Percentiles rank a stretch among this genome's conserved stretches.
Conservation (phyloP, 495 filamentous ascomycete species). For the Rusavskia elegans region DNA sequence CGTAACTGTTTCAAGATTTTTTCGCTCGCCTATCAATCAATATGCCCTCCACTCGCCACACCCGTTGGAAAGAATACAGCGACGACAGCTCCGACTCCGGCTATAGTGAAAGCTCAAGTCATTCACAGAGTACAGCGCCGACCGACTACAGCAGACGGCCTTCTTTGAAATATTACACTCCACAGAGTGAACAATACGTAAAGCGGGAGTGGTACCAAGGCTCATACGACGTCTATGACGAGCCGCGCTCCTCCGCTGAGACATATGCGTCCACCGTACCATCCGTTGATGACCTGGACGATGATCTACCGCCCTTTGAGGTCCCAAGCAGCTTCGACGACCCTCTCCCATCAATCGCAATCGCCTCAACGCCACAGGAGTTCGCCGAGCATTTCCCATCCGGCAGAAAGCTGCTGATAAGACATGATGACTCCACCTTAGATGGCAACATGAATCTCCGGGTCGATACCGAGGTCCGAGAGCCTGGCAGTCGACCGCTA, state of each 20-base stretch:
- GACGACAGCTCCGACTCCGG: constrained; percentile 39
- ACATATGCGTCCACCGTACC: constrained; percentile 65
- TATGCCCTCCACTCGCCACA: constrained; percentile 6
- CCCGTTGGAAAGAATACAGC: constrained; percentile 1
- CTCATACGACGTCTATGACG: constrained; percentile 26
- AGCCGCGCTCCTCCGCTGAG: constrained; percentile 51
- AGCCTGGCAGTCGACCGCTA: constrained; percentile 37
- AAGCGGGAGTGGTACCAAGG: constrained; percentile 19
- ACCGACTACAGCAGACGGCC: constrained; percentile 45
- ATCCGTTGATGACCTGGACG: constrained; percentile 43
- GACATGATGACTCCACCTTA: constrained; percentile 78
- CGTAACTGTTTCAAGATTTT: background rate
- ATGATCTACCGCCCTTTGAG: constrained; percentile 37
- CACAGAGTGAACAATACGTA: constrained; percentile 2
- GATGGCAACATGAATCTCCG: constrained; percentile 98
- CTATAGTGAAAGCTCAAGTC: constrained; percentile 45
- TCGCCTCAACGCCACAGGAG: constrained; percentile 62
- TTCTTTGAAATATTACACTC: constrained; percentile 24
- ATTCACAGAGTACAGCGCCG: constrained; percentile 51
- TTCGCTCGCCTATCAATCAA: background rate
- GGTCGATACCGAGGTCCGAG: constrained; percentile 59
- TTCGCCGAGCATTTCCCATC: constrained; percentile 86
- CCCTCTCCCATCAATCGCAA: constrained; percentile 41
- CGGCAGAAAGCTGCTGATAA: constrained; percentile 59
- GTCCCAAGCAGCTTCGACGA: constrained; percentile 48